These are phyloP conservation scores for Cyberlindnera maclurae DNA, from an alignment of 805 yeast species.

Conservation along the genomic window DNA sequence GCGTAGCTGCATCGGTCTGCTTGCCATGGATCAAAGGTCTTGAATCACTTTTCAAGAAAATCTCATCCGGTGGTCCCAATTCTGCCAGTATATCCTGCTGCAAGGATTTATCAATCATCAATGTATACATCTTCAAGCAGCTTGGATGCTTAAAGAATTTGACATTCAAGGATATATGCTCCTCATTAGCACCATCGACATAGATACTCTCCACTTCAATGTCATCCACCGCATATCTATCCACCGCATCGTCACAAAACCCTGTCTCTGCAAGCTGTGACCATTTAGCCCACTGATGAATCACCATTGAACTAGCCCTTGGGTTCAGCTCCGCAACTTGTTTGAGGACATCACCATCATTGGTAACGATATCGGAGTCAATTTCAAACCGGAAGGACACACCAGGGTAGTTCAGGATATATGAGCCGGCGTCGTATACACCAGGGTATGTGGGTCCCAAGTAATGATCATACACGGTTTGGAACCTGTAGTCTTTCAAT, in stretches of 20 bases:
- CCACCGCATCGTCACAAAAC: background rate
- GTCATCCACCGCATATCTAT: background rate
- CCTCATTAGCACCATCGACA: constrained; percentile 1
- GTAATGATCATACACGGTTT: constrained; percentile 43
- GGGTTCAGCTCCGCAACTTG: constrained; percentile 7
- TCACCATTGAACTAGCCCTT: constrained; percentile 6
- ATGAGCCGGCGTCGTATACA: constrained; percentile 19
- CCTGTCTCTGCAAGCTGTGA: constrained; percentile 21
- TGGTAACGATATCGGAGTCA: constrained; percentile 10
- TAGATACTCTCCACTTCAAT: constrained; percentile 10
- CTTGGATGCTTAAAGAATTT: constrained; percentile 23
- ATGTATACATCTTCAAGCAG: constrained; percentile 9
- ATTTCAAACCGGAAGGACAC: constrained; percentile 40
- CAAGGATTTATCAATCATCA: constrained; percentile 36
- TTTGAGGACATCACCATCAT: constrained; percentile 7
- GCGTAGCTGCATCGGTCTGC: constrained; percentile 4
- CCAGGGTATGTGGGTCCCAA: constrained; percentile 65
- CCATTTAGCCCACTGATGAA: constrained; percentile 13
- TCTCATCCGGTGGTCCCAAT: constrained; percentile 54
- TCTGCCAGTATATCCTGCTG: constrained; percentile 41
- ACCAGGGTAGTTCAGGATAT: constrained; percentile 47
- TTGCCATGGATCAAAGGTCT: constrained; percentile 32
- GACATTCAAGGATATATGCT: constrained; percentile 4
- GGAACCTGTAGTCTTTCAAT: constrained; percentile 27
- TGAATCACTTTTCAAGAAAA: constrained; percentile 36